phyloP scores from a whole-genome alignment of 495 filamentous ascomycete species.

The Neurospora hispaniola region DNA sequence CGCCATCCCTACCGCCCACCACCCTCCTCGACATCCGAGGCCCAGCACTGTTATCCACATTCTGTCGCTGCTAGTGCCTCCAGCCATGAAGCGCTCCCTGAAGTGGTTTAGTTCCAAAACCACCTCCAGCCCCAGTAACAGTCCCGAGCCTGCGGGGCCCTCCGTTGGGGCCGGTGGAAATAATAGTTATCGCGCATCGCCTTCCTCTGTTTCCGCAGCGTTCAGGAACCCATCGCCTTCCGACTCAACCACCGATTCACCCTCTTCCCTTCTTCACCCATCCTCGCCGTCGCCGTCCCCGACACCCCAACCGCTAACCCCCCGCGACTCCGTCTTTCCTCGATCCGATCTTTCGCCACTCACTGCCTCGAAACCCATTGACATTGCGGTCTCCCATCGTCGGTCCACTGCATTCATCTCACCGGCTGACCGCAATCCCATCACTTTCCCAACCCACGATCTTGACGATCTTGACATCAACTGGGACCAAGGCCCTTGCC shows the following conservation, averaged over 20 bases:
- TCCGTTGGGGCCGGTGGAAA: conserved; percentile 16
- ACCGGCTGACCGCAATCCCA: conserved; percentile 11
- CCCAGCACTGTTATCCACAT: conserved; percentile 19
- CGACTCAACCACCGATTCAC: conserved; percentile 13
- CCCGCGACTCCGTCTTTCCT: conserved; percentile 23
- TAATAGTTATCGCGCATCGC: conserved; percentile 26
- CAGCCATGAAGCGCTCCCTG: conserved; percentile 21
- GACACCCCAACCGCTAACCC: conserved; percentile 32
- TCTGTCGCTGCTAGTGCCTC: conserved; percentile 6
- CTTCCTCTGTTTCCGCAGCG: conserved; percentile 9
- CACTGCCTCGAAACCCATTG: conserved; percentile 24
- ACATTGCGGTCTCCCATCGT: conserved; percentile 15
- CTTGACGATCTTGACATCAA: conserved; percentile 27
- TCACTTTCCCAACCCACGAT: conserved; percentile 13
- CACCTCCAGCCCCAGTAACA: conserved; percentile 10
- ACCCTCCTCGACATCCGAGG: conserved; percentile 9
- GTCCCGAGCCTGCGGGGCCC: conserved; percentile 17
- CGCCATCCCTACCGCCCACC: background rate
- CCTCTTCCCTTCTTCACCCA: conserved; percentile 25
- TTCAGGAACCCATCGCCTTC: background rate
- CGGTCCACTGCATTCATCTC: conserved; percentile 18
- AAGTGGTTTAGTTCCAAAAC: conserved; percentile 21
- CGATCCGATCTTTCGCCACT: conserved; percentile 22
- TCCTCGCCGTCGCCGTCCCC: conserved; percentile 24
- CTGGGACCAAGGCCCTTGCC: conserved; percentile 7